Conservation (phyloP, 805 yeast species). For the Suhomyces sp. region DNA sequence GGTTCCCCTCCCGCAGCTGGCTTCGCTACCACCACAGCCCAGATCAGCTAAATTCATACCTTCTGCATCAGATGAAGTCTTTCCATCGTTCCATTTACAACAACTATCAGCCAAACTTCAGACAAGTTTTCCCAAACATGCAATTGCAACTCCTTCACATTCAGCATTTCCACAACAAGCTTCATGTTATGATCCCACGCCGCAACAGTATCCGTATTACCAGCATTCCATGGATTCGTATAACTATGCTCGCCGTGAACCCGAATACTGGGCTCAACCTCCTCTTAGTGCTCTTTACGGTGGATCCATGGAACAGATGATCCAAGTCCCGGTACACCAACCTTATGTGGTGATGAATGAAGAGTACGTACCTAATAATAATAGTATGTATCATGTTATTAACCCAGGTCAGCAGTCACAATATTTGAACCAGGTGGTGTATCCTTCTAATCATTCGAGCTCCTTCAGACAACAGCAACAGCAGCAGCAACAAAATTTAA, state of each 20-base stretch:
- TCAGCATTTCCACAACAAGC: constrained; percentile 2
- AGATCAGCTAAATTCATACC: constrained; percentile 11
- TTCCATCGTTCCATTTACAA: constrained; percentile 15
- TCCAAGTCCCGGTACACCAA: constrained; percentile 10
- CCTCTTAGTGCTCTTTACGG: constrained; percentile 9
- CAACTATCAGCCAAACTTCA: constrained; percentile 27
- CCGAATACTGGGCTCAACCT: constrained; percentile 18
- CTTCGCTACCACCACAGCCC: constrained; percentile 3
- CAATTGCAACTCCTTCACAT: constrained; percentile 6
- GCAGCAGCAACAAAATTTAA: constrained; percentile 3
- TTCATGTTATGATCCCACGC: constrained; percentile 7
- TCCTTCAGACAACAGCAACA: constrained; percentile 3
- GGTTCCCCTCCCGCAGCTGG: constrained; percentile 6
- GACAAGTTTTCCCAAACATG: constrained; percentile 15
- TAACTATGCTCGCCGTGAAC: constrained; percentile 11
- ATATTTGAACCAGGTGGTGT: constrained; percentile 3
- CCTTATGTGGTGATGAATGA: constrained; percentile 20
- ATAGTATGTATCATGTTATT: constrained; percentile 12
- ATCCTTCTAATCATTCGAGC: constrained; percentile 1
- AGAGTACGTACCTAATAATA: constrained; percentile 6
- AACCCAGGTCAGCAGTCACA: constrained; percentile 2
- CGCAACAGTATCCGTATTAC: constrained; percentile 1
- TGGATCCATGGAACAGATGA: constrained; percentile 8
- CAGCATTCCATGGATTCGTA: constrained; percentile 1
- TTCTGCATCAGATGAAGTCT: constrained; percentile 19